Base-by-base conservation (phyloP, 208 protist genomes). In the Porcisia deanei region DNA sequence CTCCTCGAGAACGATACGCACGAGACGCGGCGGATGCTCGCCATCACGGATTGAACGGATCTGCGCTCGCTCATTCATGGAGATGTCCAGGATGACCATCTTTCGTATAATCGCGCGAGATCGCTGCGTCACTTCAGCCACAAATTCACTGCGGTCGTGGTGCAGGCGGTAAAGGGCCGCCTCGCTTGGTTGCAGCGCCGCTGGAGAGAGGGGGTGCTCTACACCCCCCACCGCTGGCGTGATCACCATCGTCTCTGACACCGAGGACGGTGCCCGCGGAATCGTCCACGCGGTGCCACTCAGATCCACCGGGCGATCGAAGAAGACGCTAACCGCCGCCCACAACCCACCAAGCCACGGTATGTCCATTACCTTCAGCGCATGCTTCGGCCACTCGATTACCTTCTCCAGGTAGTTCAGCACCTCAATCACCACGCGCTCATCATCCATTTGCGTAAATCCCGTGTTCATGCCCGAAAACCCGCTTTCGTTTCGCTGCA, bases 331-430 rank as follows among this genome's bases (percentile, higher is more conserved):
- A 43, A 93, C 83, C 18, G 89, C 86, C n/a, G 34, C 60, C 91
- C 91, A 96, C 55, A 97, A 78, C 77, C 91, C 95, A 14, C 81
- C 81, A n/a, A 97, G 80, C 92, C 94, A 97, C 39, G 84, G 82
- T 65, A 87, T 85, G 43, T 73, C 76, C 43, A 94, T 79, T 47
- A 97, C 83, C 57, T 82, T 87, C 70, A 85, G 70, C 12, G 77
- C 90, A 81, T 94, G 95, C 57, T 80, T 75, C 30, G 77, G 69
- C 66, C 90, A 79, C 73, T 94, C 94, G 22, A 93, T 80, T 66
- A 97, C 83, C 79, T 93, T 94, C 72, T 95, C 90, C 16, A 97
- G 71, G 80, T 96, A 92, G 64, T 58, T 79, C 5, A 97, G 81
- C 14, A 94, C 90, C 43, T 84, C 80, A 12, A 90, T 68, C 10